These are phyloP conservation scores for Chaetomium sp. DNA, from an alignment of 2,329 filamentous ascomycete genomes.

Conservation along the genomic window DNA sequence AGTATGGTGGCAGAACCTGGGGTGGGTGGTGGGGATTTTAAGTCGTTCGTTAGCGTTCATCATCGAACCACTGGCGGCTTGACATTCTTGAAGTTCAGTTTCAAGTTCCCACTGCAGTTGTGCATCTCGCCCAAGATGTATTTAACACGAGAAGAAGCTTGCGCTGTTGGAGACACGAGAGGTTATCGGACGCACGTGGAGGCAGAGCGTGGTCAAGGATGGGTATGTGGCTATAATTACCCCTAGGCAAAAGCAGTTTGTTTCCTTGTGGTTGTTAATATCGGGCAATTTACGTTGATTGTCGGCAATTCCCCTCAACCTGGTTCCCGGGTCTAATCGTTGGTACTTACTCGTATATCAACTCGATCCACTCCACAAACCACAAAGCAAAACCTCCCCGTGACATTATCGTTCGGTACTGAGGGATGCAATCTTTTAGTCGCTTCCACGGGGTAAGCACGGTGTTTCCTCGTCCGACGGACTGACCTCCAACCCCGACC, in stretches of 20 bases:
- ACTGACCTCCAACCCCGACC: background rate
- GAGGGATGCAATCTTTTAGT: background rate
- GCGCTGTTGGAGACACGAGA: no score
- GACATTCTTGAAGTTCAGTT: background rate
- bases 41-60: background rate
- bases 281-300: background rate
- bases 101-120: background rate
- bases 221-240: no score
- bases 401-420: background rate
- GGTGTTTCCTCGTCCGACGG: background rate
- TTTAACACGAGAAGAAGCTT: no score
- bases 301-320: background rate
- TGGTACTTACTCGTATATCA: background rate
- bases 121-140: background rate
- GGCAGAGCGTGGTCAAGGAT: no score
- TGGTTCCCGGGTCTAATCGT: background rate
- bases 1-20: slow-evolving; percentile 10
- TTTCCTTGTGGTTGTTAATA: slow-evolving; percentile 5
- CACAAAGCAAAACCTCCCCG: background rate
- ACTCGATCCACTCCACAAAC: background rate
- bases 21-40: background rate
- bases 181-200: background rate
- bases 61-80: background rate
- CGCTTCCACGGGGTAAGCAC: background rate
- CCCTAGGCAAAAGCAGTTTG: no score